phyloP scores from a whole-genome alignment of 2,329 filamentous ascomycete species.

The Arachnopeziza araneosa region DNA sequence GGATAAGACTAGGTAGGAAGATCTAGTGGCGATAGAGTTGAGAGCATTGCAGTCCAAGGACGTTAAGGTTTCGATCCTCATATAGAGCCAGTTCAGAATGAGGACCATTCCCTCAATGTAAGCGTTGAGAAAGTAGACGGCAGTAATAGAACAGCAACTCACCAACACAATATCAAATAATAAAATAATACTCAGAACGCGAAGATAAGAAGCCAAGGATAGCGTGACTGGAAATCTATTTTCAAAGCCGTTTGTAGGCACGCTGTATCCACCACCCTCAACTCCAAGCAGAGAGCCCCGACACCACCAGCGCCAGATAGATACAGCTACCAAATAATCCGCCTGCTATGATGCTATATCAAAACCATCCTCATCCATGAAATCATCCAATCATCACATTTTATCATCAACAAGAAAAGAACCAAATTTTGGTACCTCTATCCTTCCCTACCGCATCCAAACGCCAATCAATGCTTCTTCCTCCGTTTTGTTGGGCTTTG shows the following conservation, averaged over 20 bases:
- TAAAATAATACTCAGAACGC: no score
- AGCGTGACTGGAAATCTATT: background rate
- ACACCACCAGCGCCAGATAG: background rate
- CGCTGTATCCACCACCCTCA: background rate
- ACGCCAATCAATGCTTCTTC: background rate
- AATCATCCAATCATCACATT: background rate
- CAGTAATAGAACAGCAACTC: no score
- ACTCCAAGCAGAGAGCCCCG: background rate
- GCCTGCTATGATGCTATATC: background rate
- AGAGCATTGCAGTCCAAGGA: no score
- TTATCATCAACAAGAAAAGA: background rate
- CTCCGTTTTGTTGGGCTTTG: background rate
- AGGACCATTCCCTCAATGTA: no score
- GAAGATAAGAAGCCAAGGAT: background rate
- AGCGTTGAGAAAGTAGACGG: no score
- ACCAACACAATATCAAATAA: no score
- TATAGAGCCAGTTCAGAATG: no score
- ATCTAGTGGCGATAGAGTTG: no score
- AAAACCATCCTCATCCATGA: background rate
- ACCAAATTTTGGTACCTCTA: background rate
- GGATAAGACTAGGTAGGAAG: no score
- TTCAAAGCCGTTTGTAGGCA: background rate
- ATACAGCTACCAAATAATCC: background rate
- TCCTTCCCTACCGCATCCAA: background rate
- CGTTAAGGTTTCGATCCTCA: no score